A percentile compares a stretch with the other conserved stretches of the same genome.
phyloP scores from a whole-genome alignment of 2,329 filamentous ascomycete species.

The Mycosphaerella sp. region DNA sequence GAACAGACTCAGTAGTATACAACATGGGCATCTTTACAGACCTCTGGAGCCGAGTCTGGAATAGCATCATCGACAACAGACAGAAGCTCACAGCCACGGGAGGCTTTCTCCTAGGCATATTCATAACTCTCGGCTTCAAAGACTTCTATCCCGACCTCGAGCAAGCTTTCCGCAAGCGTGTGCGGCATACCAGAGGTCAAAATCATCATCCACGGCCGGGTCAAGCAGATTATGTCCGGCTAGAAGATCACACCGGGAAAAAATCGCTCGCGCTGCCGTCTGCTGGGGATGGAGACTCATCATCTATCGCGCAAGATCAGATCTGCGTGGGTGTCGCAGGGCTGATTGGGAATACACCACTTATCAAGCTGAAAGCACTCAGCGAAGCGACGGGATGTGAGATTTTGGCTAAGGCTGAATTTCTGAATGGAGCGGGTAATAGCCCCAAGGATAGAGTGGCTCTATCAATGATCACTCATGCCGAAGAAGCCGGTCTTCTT shows the following conservation, averaged over 20 bases:
- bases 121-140: slow-evolving; percentile 71
- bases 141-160: slow-evolving; percentile 73
- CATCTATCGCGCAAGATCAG: slow-evolving; percentile 17
- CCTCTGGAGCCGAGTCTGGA: slow-evolving; percentile 27
- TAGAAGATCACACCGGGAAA: slow-evolving; percentile 29
- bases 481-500: slow-evolving; percentile 71
- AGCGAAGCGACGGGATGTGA: slow-evolving; percentile 80
- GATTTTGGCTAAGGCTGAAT: slow-evolving; percentile 91
- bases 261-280: slow-evolving; percentile 7
- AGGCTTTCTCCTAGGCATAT: slow-evolving; percentile 65
- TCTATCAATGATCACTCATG: slow-evolving; percentile 75
- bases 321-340: slow-evolving; percentile 79
- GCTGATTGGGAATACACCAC: slow-evolving; percentile 38
- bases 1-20: not conserved
- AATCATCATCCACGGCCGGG: slow-evolving; percentile 27
- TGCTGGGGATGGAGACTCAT: slow-evolving; percentile 5
- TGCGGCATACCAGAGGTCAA: slow-evolving; percentile 24
- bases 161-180: slow-evolving; percentile 51
- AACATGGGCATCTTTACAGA: slow-evolving; percentile 24
- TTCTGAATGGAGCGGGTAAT: slow-evolving; percentile 88
- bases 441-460: slow-evolving; percentile 95
- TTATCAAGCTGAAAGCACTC: slow-evolving; percentile 8
- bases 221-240: slow-evolving; percentile 28
- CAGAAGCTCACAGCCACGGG: slow-evolving; percentile 33
- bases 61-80: slow-evolving; percentile 30